phyloP scores from a whole-genome alignment of 768 basidiomycete species.

The Fistulinella prunicolor region DNA sequence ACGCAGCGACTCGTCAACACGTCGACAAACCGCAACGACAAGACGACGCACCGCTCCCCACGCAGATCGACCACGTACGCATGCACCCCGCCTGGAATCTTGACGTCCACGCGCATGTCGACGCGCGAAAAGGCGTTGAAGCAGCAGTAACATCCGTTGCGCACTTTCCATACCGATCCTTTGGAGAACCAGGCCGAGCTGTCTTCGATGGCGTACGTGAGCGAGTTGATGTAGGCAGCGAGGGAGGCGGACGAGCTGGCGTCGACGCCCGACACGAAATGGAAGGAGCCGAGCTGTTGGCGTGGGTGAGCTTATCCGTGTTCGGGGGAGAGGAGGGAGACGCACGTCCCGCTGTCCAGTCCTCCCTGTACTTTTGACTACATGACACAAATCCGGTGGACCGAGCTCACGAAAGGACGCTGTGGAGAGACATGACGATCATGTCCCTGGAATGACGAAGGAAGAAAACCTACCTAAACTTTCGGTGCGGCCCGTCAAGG shows the following conservation, averaged over 20 bases:
- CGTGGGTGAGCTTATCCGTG: background rate
- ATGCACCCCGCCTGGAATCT: slow-evolving; percentile 95
- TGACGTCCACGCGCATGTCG: slow-evolving; percentile 95
- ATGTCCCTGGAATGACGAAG: background rate
- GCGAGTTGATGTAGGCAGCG: slow-evolving; percentile 96
- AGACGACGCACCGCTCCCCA: slow-evolving; percentile 75
- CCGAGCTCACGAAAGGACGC: slow-evolving; percentile 96
- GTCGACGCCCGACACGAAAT: slow-evolving; percentile 98
- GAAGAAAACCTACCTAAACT: slow-evolving; percentile 57
- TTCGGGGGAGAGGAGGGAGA: slow-evolving; percentile 9
- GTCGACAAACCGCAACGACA: background rate
- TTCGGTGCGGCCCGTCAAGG: slow-evolving; percentile 87
- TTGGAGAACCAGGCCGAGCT: slow-evolving; percentile 90
- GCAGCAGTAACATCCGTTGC: slow-evolving; percentile 92
- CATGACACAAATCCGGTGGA: slow-evolving; percentile 95
- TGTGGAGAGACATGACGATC: slow-evolving; percentile 28
- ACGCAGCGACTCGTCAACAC: background rate
- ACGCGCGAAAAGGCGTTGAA: slow-evolving; percentile 98
- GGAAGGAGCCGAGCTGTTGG: slow-evolving; percentile 86
- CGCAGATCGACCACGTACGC: slow-evolving; percentile 93
- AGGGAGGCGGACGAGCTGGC: slow-evolving; percentile 96
- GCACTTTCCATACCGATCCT: slow-evolving; percentile 82
- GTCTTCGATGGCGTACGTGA: slow-evolving; percentile 95
- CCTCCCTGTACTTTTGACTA: slow-evolving; percentile 86
- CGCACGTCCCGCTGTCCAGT: slow-evolving; percentile 84